These are phyloP conservation scores for Populus trichocarpa DNA, from an alignment of 441 rosid species.

Conservation along the genomic window DNA sequence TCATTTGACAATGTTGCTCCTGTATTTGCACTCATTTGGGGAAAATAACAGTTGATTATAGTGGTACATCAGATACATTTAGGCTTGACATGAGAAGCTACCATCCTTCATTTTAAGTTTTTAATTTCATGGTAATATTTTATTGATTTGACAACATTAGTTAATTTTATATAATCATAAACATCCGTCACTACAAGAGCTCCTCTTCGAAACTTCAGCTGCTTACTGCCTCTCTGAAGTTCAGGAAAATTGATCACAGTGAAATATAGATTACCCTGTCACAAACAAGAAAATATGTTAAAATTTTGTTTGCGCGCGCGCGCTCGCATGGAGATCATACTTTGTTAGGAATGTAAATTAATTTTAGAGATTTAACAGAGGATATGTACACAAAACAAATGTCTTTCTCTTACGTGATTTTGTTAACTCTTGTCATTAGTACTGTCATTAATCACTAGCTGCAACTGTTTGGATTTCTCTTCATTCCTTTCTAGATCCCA, in stretches of 20 bases:
- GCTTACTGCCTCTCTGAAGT: not conserved
- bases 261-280: not conserved
- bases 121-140: not conserved
- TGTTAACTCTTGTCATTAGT: slow-evolving; percentile 18
- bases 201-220: not conserved
- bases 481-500: slow-evolving; percentile 44
- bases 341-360: not conserved
- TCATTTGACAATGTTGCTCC: not conserved
- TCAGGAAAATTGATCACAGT: not conserved
- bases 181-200: not conserved
- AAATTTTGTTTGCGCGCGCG: not conserved
- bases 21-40: not conserved
- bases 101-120: not conserved
- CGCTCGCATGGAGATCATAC: not conserved
- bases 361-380: not conserved
- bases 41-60: not conserved
- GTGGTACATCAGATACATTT: not conserved
- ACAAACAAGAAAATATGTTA: slow-evolving; percentile 2
- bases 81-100: not conserved
- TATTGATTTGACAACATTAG: not conserved
- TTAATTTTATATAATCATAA: not conserved
- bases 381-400: not conserved
- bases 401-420: not conserved
- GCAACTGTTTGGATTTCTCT: slow-evolving; percentile 32
- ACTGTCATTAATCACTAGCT: slow-evolving; percentile 14